Evolutionary conservation across 2,329 filamentous ascomycete genomes (phyloP).

Genomic region (Fusarium pininemorale): DNA sequence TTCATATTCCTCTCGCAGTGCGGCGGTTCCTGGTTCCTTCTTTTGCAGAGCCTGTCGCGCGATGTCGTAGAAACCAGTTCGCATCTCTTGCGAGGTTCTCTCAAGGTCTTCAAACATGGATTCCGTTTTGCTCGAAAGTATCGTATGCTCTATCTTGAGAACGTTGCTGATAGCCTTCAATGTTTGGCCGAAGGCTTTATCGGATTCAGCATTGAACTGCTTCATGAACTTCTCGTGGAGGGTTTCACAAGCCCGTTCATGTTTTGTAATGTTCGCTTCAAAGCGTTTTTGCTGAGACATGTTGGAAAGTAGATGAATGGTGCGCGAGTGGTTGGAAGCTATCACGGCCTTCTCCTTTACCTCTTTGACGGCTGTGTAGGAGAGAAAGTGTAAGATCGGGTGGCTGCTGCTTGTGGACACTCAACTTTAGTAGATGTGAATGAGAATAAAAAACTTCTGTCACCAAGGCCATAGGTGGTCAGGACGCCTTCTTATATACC

Average conservation of each 20-base stretch:
- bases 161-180: not conserved
- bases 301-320: not conserved
- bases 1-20: not conserved
- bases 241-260: not conserved
- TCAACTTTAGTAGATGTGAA: not conserved
- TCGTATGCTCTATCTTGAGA: not conserved
- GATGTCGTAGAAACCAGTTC: not conserved
- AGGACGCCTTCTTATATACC: too few species aligned
- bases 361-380: not conserved
- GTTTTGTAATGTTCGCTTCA: not conserved
- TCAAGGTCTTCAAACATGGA: not conserved
- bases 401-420: not conserved
- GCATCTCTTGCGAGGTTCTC: not conserved
- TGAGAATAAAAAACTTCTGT: not conserved
- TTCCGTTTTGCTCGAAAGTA: not conserved
- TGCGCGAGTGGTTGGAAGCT: not conserved
- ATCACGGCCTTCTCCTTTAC: accelerated
- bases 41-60: not conserved
- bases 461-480: not conserved
- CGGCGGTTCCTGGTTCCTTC: not conserved
- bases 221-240: not conserved
- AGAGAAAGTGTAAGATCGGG: not conserved
- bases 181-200: accelerated
- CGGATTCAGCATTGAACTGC: not conserved
- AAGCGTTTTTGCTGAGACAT: not conserved